Evolutionary conservation across 768 basidiomycete genomes (phyloP), one percentile per base, ranked within the genome.

Genomic region (Tricholomella constricta): DNA sequence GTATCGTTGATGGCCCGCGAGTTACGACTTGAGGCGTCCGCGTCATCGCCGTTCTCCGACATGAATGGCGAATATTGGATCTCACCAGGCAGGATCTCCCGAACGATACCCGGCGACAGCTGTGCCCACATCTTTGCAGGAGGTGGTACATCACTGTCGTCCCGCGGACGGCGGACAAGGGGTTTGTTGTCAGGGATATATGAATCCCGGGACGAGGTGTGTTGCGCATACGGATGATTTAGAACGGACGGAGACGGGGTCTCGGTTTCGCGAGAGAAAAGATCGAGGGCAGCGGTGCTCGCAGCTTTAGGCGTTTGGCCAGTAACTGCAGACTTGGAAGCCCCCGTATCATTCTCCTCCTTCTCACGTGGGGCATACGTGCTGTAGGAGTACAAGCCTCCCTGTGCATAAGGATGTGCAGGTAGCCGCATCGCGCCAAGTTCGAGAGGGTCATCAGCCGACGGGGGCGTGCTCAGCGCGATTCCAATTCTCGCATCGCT

Each of bases 101-200:
- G 69, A 6, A 78, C 71, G 12, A 73, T 57, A 4, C 73, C 77
- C 6, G 78, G 73, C 10, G 78, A 75, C 23, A 78, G 64, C 48
- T 73, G 75, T 1, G 77, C 79, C 80, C 80, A 81, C 78, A 81
- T 79, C 62, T 75, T 80, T 19, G 72, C 66, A 15, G 66, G 60
- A n/a, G 72, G 62, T 8, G 77, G 74, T n/a, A 75, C 65, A 41
- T 68, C 61, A 41, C 71, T 75, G 32, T 78, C 73, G 2, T 65
- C 59, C 4, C 72, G 67, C 22, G 56, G 55, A 32, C 69, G 69
- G 1, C 68, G 66, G 17, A 72, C 54, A 32, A 14, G 10, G 36
- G 76, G 62, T 29, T 64, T 68, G 27, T 64, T 63, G 25, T 68
- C 64, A 12, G 64, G 62, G 31, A 68, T 59, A 52, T 74, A 75